Percentiles rank a stretch among this genome's conserved stretches.
phyloP scores from a whole-genome alignment of 495 filamentous ascomycete genomes.

The Amorphotheca resinae region DNA sequence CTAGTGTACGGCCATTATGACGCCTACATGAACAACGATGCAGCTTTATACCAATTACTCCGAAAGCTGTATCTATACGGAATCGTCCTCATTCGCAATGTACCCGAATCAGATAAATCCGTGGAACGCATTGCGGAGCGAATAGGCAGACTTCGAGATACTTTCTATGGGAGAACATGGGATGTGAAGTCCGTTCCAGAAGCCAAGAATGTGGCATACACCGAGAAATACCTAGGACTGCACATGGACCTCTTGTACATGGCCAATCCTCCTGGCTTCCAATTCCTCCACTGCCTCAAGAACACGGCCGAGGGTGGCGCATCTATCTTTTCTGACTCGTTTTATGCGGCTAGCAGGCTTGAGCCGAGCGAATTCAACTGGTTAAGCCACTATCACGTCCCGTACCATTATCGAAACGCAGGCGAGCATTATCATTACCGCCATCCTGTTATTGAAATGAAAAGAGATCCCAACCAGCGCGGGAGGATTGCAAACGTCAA shows the following conservation, averaged over 20 bases:
- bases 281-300: constrained; percentile 75
- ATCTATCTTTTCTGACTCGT: constrained; percentile 67
- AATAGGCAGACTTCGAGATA: constrained; percentile 64
- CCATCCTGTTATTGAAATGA: constrained; percentile 41
- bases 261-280: constrained; percentile 60
- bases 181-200: constrained; percentile 66
- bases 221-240: constrained; percentile 59
- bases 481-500: constrained; percentile 32
- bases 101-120: constrained; percentile 46
- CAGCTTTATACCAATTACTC: constrained; percentile 35
- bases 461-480: not conserved
- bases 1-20: constrained; percentile 44
- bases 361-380: constrained; percentile 17
- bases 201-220: constrained; percentile 89
- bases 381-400: constrained; percentile 34
- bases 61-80: constrained; percentile 43
- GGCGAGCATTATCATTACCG: constrained; percentile 44
- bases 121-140: constrained; percentile 54
- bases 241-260: constrained; percentile 95
- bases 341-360: constrained; percentile 45
- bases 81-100: constrained; percentile 57
- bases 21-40: constrained; percentile 50
- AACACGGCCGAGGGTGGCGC: constrained; percentile 66
- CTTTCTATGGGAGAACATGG: constrained; percentile 85
- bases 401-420: constrained; percentile 61